Evolutionary conservation across 2,329 filamentous ascomycete species (phyloP), one percentile per base, ranked within the genome.

Genomic region (Rutstroemia sp.): DNA sequence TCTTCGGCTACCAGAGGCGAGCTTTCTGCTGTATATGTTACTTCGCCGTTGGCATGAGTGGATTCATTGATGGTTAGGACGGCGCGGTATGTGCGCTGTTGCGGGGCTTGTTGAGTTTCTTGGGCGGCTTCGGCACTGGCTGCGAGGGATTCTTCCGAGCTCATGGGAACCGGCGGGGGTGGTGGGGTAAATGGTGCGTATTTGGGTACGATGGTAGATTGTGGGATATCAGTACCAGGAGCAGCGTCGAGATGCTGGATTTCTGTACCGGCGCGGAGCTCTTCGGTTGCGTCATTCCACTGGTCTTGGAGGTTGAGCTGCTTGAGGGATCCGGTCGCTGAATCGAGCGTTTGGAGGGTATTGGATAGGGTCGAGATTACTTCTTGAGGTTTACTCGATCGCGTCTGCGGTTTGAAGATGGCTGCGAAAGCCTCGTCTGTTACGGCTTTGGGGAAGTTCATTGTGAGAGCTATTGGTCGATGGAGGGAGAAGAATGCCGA

Each of bases 401-500:
- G 77, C 21, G 73, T 72, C 54, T 77, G 79, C 57, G 75, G 70
- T 46, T 84, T 78, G 72, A 97, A 97, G 68, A 99, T 92, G 67
- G 87, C 80, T 60, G 89, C 86, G 72, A 97, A 96, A 50, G 86
- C 80, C 68, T 88, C 86, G 60, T 87, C 78, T 52, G 81, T 84
- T 47, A 91, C 80, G 19, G 80, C 76, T 65, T 82, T 84, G 56
- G 88, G 94, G 68, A 96, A 86, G 63, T 87, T 86, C 65, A 86
- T 85, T 50, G 86, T 91, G 63, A 96, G 83, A 55, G 90, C 95
- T 68, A 99, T 92, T 47, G 94, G 94, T 60, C 94, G 86, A 74
- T 99, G 90, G 63, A 95, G 87, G 61, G 92, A 95, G 77, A 97
- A 97, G 79, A 99, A 97, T 58, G 87, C 87, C 7, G 92, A 94